Evolutionary conservation across 495 filamentous ascomycete genomes (phyloP).

Genomic region (Talaromyces thailandensis): DNA sequence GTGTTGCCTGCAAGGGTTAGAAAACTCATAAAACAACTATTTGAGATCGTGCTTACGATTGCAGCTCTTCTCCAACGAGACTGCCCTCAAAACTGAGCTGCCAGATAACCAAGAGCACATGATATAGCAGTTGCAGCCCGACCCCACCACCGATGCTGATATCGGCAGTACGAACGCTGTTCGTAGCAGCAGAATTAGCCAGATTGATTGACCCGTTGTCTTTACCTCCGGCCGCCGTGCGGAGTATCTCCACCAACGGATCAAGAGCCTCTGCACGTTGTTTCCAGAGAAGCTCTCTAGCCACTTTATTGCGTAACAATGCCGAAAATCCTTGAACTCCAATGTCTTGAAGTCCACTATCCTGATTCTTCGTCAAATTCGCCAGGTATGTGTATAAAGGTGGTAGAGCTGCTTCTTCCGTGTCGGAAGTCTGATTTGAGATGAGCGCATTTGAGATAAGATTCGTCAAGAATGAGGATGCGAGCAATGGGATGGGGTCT

Average conservation of each 20-base stretch:
- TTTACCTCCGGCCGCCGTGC: constrained; percentile 64
- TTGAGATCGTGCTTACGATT: constrained; percentile 49
- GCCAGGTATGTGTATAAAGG: constrained; percentile 80
- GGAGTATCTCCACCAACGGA: constrained; percentile 76
- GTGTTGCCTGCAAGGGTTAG: constrained; percentile 57
- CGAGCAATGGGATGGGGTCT: constrained; percentile 80
- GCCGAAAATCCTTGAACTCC: constrained; percentile 86
- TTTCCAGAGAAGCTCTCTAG: constrained; percentile 82
- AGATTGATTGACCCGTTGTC: constrained; percentile 59
- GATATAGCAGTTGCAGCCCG: constrained; percentile 88
- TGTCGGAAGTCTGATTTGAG: constrained; percentile 41
- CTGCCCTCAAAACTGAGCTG: constrained; percentile 88
- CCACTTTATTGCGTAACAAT: constrained; percentile 63
- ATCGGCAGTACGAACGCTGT: constrained; percentile 49
- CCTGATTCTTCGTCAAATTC: constrained; percentile 65
- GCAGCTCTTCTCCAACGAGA: constrained; percentile 74
- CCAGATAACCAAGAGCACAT: constrained; percentile 88
- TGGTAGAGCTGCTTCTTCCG: constrained; percentile 73
- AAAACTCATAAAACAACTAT: neutral
- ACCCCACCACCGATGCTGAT: constrained; percentile 68
- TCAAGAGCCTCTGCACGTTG: constrained; percentile 73
- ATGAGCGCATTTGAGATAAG: constrained; percentile 66
- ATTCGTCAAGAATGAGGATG: constrained; percentile 76
- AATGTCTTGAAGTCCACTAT: constrained; percentile 88
- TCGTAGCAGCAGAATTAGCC: constrained; percentile 55